These are phyloP conservation scores for Kwoniella dejecticola DNA, from an alignment of 768 basidiomycete genomes.

Conservation along the genomic window DNA sequence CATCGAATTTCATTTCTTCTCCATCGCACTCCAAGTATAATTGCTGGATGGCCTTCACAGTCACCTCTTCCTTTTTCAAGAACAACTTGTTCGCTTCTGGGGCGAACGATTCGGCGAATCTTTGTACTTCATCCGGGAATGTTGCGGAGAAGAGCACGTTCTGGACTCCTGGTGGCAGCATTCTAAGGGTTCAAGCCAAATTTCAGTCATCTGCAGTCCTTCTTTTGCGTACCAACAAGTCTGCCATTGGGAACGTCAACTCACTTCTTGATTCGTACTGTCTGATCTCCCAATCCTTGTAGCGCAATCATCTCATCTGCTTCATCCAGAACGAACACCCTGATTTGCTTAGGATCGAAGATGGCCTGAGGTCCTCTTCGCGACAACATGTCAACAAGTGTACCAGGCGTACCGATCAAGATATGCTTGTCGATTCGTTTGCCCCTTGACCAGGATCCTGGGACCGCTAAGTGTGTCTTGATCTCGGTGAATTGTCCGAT, in stretches of 20 bases:
- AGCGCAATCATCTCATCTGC: slow-evolving; percentile 99
- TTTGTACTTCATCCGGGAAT: slow-evolving; percentile 88
- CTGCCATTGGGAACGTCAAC: slow-evolving; percentile 50
- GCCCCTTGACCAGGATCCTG: slow-evolving; percentile 61
- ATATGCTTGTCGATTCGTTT: slow-evolving; percentile 75
- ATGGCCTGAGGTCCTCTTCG: slow-evolving; percentile 68
- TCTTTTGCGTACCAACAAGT: too few species aligned
- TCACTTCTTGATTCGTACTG: slow-evolving; percentile 88
- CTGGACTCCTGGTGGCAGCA: slow-evolving; percentile 60
- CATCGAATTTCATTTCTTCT: slow-evolving; percentile 93
- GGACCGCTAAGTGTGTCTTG: slow-evolving; percentile 94
- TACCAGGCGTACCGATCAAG: slow-evolving; percentile 94
- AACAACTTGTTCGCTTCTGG: slow-evolving; percentile 95
- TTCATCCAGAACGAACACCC: slow-evolving; percentile 94
- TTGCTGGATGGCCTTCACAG: slow-evolving; percentile 90
- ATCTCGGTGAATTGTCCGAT: slow-evolving; percentile 96
- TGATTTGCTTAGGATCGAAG: slow-evolving; percentile 75
- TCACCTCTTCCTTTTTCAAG: slow-evolving; percentile 88
- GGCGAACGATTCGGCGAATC: slow-evolving; percentile 90
- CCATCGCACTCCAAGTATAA: slow-evolving; percentile 96
- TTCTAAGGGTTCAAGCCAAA: slow-evolving; percentile 61
- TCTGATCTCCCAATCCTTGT: slow-evolving; percentile 86
- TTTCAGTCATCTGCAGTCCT: too few species aligned
- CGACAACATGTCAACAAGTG: slow-evolving; percentile 79
- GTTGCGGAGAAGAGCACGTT: slow-evolving; percentile 98